Base-by-base conservation (phyloP, 2,329 filamentous ascomycete species). In the Daldinia sp. region DNA sequence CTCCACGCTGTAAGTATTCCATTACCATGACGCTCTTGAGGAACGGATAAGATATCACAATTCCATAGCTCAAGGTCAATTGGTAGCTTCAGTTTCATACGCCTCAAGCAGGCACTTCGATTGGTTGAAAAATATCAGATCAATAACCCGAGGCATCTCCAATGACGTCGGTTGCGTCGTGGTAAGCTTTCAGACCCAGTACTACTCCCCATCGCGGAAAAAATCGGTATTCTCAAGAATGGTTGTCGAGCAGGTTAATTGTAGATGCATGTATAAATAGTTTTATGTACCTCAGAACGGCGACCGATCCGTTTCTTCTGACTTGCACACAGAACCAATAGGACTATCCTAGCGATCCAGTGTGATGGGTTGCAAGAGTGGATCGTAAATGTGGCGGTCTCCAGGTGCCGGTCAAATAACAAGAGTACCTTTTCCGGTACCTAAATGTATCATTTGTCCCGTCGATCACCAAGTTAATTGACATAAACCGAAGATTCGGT, bases 351-450 rank as follows among this genome's bases (percentile, higher is more conserved):
- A 64, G 35, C 64, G 63, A 69, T 63, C 68, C 68, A 72, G 59
- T 68, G 57, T 57, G 61, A 66, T 53, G 65, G 67, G 56, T 55
- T 67, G 64, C 65, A 64, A 68, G 63, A 63, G 45, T 61, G 7
- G 17, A 58, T 34, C 47, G 54, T n/a, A 37, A 63, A 63, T 59
- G 51, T 47, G 59, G 63, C 56, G 59, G 51, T 58, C 47, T 13
- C 6, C 21, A 45, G 43, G 30, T 47, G 43, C 54, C 58, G 50
- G 29, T 53, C 57, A 61, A 50, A 54, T 43, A 35, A 45, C 37
- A 19, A 37, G 51, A 11, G 23, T 37, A 19, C 48, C 45, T 30
- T 50, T 49, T 60, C 34, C 56, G 41, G 50, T 53, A 56, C 45
- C 32, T 53, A 57, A 19, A 52, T 27, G 41, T 37, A 57, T n/a